Evolutionary conservation across 2,329 filamentous ascomycete genomes (phyloP).

Genomic region (Akanthomyces muscarius): DNA sequence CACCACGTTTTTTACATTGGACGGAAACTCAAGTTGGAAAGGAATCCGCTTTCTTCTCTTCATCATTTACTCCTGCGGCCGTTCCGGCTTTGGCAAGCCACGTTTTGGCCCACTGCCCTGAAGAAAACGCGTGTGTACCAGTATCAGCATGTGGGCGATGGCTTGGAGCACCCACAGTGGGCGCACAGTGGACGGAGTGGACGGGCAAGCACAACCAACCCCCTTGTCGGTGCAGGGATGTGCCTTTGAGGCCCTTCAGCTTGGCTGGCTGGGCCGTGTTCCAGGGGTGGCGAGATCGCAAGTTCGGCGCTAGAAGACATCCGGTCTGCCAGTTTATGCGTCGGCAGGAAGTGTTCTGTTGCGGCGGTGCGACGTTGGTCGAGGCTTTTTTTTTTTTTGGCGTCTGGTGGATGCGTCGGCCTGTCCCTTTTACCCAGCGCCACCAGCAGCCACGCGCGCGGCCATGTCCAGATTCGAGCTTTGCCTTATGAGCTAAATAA

Average conservation of each 20-base stretch:
- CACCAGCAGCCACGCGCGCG: neutral
- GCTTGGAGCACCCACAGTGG: neutral
- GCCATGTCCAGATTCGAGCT: neutral
- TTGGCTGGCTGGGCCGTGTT: too few species aligned
- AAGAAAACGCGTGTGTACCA: neutral
- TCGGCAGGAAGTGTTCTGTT: neutral
- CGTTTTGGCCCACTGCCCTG: neutral
- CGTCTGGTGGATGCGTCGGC: neutral
- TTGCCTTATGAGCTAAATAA: neutral
- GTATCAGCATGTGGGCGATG: neutral
- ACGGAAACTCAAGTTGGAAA: neutral
- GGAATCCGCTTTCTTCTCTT: neutral
- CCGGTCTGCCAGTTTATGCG: neutral
- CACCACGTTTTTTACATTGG: neutral
- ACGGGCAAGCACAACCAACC: too few species aligned
- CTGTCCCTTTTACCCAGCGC: neutral
- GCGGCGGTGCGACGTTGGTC: neutral
- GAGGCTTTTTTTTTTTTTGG: too few species aligned
- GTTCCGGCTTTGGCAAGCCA: neutral
- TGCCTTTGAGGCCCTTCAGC: too few species aligned
- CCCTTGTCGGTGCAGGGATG: too few species aligned
- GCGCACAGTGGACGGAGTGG: neutral
- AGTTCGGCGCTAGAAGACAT: too few species aligned
- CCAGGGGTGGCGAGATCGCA: too few species aligned
- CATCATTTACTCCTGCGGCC: conserved; percentile 17